Conservation (phyloP, 208 protist genomes). For the Trypanosoma avium region DNA sequence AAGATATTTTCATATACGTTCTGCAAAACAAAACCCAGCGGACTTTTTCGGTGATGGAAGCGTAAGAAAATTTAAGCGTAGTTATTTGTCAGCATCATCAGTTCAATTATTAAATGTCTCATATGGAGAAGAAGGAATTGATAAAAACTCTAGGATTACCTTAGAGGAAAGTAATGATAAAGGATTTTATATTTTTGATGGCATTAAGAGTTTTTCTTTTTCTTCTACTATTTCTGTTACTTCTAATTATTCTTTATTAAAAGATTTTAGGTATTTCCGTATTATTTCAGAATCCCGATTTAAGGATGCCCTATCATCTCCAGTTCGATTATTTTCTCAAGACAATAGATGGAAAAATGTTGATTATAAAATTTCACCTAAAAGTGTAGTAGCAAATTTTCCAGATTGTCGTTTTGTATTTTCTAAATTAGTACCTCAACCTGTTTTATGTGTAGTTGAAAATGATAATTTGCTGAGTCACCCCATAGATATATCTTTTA, state of each 20-base stretch:
- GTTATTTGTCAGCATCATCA: constrained; percentile 29
- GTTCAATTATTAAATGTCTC: constrained; percentile 39
- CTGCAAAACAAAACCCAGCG: constrained; percentile 40
- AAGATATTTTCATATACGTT: constrained; percentile 52
- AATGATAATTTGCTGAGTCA: constrained; percentile 6
- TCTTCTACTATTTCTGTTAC: not conserved
- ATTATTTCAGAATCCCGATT: constrained; percentile 6
- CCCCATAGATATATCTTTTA: not conserved
- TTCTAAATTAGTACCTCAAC: constrained; percentile 3
- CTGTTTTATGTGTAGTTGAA: constrained; percentile 21
- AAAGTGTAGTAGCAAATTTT: constrained; percentile 3
- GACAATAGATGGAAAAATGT: constrained; percentile 4
- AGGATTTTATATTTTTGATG: constrained; percentile 57
- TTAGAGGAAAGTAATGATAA: constrained; percentile 44
- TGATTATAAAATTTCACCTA: constrained; percentile 9
- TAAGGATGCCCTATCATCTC: constrained; percentile 9
- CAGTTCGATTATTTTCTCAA: constrained; percentile 2
- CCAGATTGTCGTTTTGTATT: constrained; percentile 18
- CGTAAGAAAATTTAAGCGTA: constrained; percentile 30
- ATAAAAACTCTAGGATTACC: constrained; percentile 15
- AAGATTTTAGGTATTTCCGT: constrained; percentile 25
- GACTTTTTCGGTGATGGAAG: constrained; percentile 63
- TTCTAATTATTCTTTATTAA: not conserved
- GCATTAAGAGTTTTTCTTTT: constrained; percentile 16
- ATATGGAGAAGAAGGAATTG: not conserved